These are phyloP conservation scores for Clohesyomyces aquaticus DNA, from an alignment of 495 filamentous ascomycete species.

Conservation along the genomic window DNA sequence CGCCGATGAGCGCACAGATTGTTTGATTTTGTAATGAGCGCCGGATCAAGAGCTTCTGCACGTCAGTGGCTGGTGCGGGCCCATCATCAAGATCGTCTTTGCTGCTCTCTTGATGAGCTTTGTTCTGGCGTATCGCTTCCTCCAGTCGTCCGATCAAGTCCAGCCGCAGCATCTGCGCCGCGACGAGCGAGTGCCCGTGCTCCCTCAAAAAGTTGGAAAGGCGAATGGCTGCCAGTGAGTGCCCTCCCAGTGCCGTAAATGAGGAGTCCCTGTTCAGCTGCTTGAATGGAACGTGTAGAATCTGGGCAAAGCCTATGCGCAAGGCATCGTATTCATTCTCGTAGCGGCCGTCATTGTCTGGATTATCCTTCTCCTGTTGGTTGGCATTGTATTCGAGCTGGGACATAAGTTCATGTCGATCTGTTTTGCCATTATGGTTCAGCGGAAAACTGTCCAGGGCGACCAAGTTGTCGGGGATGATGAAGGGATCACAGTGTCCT, in stretches of 20 bases:
- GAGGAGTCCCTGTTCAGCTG: neutral
- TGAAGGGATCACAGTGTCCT: constrained; percentile 9
- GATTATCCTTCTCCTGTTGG: constrained; percentile 3
- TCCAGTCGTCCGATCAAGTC: neutral
- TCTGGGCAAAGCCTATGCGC: neutral
- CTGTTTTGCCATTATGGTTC: constrained; percentile 16
- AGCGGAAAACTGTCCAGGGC: constrained; percentile 11
- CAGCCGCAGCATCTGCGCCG: neutral
- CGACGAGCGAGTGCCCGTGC: neutral
- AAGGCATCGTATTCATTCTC: constrained; percentile 1
- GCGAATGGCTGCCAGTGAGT: neutral
- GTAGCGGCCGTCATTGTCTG: neutral
- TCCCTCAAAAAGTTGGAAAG: constrained; percentile 1
- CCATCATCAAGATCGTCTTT: constrained; percentile 1
- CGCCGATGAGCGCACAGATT: neutral
- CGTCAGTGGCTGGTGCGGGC: neutral
- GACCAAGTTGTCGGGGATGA: constrained; percentile 17
- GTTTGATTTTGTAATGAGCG: constrained; percentile 1
- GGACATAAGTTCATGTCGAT: constrained; percentile 4
- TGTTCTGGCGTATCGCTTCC: neutral
- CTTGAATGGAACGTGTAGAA: constrained; percentile 1
- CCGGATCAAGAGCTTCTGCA: neutral
- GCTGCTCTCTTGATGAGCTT: constrained; percentile 1
- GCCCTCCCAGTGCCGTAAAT: neutral
- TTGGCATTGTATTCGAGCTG: constrained; percentile 1